phyloP scores from a whole-genome alignment of 345 rosid genomes.

The Sonneratia alba region DNA sequence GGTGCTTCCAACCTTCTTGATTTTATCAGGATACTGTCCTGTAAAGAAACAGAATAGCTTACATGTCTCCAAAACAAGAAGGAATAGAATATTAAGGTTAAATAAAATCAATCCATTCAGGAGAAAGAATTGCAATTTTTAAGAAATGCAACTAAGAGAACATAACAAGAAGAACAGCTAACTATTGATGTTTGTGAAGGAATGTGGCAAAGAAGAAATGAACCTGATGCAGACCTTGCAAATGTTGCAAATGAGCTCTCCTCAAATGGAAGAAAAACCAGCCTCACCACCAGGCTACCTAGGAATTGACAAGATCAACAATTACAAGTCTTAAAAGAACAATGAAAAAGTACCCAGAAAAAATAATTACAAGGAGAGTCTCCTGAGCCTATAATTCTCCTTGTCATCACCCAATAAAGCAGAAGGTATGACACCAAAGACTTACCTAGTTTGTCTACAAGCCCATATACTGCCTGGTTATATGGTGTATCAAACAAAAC shows the following conservation, averaged over 20 bases:
- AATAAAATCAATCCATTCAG: neutral
- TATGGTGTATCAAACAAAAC: conserved; percentile 96
- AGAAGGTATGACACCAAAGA: conserved; percentile 5
- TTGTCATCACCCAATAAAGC: neutral
- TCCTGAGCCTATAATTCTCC: neutral
- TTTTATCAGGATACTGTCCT: conserved; percentile 46
- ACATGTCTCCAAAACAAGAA: neutral
- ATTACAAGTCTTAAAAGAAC: neutral
- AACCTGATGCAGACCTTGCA: conserved; percentile 99
- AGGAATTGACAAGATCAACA: conserved; percentile 12
- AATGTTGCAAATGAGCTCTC: conserved; percentile 90
- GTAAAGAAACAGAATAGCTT: conserved; percentile 16
- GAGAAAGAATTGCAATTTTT: neutral
- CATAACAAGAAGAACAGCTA: too few relatives aligned
- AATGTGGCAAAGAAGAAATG: conserved; percentile 35
- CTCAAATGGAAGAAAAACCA: conserved; percentile 94
- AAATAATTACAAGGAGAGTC: neutral
- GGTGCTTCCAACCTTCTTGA: conserved; percentile 43
- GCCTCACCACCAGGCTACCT: conserved; percentile 94
- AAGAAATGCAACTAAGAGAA: neutral
- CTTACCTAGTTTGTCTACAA: conserved; percentile 85
- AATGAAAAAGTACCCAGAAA: neutral
- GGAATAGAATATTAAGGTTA: neutral
- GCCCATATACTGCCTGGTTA: conserved; percentile 93
- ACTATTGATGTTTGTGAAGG: neutral